Evolutionary conservation across 495 filamentous ascomycete genomes (phyloP), one percentile per base, ranked within the genome.

Genomic region (Chlorociboria aeruginascens): DNA sequence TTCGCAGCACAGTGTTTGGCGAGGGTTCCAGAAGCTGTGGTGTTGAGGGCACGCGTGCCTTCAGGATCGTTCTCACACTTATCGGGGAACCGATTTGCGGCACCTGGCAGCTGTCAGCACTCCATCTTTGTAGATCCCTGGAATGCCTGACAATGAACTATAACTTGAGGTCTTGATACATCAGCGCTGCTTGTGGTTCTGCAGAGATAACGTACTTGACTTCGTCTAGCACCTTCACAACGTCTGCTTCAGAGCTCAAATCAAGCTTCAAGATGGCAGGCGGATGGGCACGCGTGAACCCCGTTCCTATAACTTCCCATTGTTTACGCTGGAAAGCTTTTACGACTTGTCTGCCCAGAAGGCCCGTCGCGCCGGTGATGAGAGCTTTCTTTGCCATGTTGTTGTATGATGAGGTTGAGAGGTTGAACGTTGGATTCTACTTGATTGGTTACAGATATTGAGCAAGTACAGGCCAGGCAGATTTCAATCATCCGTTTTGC

Each of bases 61-160:
- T 80, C 77, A 17, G 88, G 89, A 56, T 95, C 78, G 40, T 76
- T 70, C 51, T 87, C 82, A 61, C 85, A 88, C 56, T 82, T 79
- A 55, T 96, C 89, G 2, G 89, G 89, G 55, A 79, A 92, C 51
- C 86, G 81, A 52, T 95, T 89, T n/a, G 89, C 89, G 30, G 89
- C 89, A 64, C 86, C 82, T 89, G 53, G 33, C 16, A 46, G 45
- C 33, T 35, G 45, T 50, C 20, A 45, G 32, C 25, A 13, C 12
- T 11, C 38, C 10, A 43, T 42, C 7, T 30, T 28, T 3, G 7
- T 30, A 20, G 8, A 25, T 42, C 8, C 25, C 2, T 25, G 20
- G 55, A 32, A 52, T 8, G 8, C 32, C 28, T 32, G n/a, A 25
- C 20, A 25, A 25, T 25, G 20, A 25, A 25, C 20, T 25, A 25